These are phyloP conservation scores for Cyclocybe cylindracea DNA, from an alignment of 768 basidiomycete genomes.

Conservation along the genomic window DNA sequence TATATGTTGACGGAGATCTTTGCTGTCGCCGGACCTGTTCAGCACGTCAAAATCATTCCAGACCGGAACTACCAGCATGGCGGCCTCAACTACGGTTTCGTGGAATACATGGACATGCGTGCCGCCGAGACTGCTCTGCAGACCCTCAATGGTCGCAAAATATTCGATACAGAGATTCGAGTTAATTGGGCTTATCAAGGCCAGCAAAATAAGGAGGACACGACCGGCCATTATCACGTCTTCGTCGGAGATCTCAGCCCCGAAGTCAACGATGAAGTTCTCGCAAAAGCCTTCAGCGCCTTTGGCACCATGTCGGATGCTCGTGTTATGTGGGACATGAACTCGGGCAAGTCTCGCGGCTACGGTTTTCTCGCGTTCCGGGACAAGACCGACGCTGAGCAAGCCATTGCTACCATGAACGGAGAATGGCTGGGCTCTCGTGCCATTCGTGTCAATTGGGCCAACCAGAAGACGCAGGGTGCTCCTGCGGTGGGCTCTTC, in stretches of 20 bases:
- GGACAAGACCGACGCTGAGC: conserved; percentile 98
- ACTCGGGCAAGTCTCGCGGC: conserved; percentile 96
- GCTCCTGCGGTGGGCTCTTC: conserved; percentile 35
- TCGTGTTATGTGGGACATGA: conserved; percentile 99
- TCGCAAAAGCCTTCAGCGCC: conserved; percentile 95
- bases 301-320: conserved; percentile 97
- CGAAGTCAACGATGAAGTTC: conserved; percentile 97
- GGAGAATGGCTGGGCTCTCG: conserved; percentile 99
- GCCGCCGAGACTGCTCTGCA: conserved; percentile 98
- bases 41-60: conserved; percentile 99
- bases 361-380: conserved; percentile 99
- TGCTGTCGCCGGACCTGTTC: conserved; percentile 94
- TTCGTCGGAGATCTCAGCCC: conserved; percentile 99
- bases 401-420: conserved; percentile 99
- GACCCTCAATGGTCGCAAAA: conserved; percentile 98
- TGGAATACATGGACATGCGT: conserved; percentile 98
- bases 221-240: conserved; percentile 95
- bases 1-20: conserved; percentile 99
- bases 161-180: conserved; percentile 98
- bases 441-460: conserved; percentile 99
- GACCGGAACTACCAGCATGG: conserved; percentile 99
- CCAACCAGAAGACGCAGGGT: conserved; percentile 98
- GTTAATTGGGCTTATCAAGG: conserved; percentile 99
- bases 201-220: conserved; percentile 98
- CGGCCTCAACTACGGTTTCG: conserved; percentile 98